Conservation (phyloP, 441 rosid species). For the Bocquillonia castaneifolia region DNA sequence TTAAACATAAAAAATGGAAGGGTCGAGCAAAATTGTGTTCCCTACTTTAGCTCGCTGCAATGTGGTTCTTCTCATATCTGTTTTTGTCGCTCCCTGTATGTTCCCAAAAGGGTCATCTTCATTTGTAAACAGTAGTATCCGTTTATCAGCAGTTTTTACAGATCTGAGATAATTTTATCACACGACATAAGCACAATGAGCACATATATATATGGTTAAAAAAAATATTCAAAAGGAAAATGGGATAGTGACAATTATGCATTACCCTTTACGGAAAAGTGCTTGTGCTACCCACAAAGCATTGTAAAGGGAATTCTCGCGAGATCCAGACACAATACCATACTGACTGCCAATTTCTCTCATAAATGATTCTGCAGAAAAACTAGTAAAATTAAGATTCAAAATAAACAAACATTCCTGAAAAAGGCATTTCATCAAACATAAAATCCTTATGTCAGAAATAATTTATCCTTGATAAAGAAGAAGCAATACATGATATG, state of each 20-base stretch:
- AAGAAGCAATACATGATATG: not conserved
- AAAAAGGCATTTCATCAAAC: slow-evolving; percentile 6
- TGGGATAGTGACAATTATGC: slow-evolving; percentile 1
- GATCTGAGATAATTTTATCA: slow-evolving; percentile 51
- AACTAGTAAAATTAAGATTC: slow-evolving; percentile 16
- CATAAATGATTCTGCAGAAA: slow-evolving; percentile 57
- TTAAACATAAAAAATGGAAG: slow-evolving; percentile 10
- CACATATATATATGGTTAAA: not conserved
- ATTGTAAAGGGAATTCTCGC: slow-evolving; percentile 84
- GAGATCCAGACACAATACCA: slow-evolving; percentile 78
- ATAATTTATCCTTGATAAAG: not conserved
- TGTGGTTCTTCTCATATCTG: slow-evolving; percentile 91
- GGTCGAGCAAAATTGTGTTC: slow-evolving; percentile 9
- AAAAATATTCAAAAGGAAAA: slow-evolving; percentile 10
- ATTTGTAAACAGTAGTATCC: slow-evolving; percentile 80
- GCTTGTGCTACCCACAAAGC: slow-evolving; percentile 98
- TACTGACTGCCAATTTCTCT: slow-evolving; percentile 77
- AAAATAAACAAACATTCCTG: slow-evolving; percentile 2
- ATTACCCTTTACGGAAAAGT: slow-evolving; percentile 86
- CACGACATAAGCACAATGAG: slow-evolving; percentile 26
- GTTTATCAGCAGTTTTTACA: slow-evolving; percentile 70
- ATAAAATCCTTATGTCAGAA: not conserved
- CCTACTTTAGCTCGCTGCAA: slow-evolving; percentile 88
- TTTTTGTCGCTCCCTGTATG: slow-evolving; percentile 62
- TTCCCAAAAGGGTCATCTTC: slow-evolving; percentile 92